Conservation (phyloP, 192 early-diverging fungal genomes). For the Entomortierella lignicola region DNA sequence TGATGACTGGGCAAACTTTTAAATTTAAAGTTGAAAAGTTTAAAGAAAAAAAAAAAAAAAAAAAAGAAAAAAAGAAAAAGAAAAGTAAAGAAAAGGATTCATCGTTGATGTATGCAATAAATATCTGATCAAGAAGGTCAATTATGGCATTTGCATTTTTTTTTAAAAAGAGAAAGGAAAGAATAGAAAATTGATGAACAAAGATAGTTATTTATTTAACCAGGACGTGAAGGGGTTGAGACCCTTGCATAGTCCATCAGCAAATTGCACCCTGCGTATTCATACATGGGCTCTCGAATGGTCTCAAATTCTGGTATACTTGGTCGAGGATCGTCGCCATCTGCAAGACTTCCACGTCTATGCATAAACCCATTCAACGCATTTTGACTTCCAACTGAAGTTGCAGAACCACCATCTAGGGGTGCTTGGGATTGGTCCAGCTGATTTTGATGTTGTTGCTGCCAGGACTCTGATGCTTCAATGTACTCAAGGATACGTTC, state of each 20-base stretch:
- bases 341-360: conserved; percentile 29
- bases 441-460: conserved; percentile 2
- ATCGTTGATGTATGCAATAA: too few species aligned
- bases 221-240: conserved; percentile 69
- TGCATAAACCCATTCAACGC: conserved; percentile 46
- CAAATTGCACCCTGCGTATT: conserved; percentile 72
- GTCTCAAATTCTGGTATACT: conserved; percentile 76
- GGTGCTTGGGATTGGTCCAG: conserved; percentile 9
- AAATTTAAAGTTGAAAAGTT: conserved; percentile 3
- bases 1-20: conserved; percentile 52
- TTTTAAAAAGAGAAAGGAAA: conserved; percentile 7
- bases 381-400: conserved; percentile 49
- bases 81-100: not conserved
- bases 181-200: not conserved
- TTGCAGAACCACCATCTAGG: not conserved
- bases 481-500: conserved; percentile 74
- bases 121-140: too few species aligned
- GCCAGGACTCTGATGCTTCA: conserved; percentile 27
- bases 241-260: conserved; percentile 76
- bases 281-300: conserved; percentile 73
- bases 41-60: not conserved
- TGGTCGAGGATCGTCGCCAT: conserved; percentile 21
- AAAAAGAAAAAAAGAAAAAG: conserved; percentile 1
- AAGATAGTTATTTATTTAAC: conserved; percentile 38
- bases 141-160: too few species aligned